Evolutionary conservation across 106 monocot genomes (phyloP).

Genomic region (Apostasia shenzhenica): DNA sequence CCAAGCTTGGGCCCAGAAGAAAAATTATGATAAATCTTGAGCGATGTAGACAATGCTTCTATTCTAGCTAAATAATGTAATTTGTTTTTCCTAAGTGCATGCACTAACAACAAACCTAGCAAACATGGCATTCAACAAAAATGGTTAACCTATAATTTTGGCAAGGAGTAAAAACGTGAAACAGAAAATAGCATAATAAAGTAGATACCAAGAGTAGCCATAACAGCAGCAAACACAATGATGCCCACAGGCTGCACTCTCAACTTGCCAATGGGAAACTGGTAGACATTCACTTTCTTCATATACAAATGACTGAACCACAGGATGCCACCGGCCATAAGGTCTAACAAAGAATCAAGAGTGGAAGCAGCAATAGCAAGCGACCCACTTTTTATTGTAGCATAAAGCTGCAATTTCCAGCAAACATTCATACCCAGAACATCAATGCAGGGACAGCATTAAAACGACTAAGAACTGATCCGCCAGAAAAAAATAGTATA

Average conservation of each 20-base stretch:
- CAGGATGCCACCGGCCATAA: constrained; percentile 85
- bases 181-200: neutral
- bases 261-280: constrained; percentile 86
- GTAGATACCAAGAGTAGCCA: constrained; percentile 73
- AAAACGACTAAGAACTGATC: neutral
- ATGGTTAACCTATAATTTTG: too few relatives aligned
- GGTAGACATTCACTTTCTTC: constrained; percentile 72
- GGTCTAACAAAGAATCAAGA: constrained; percentile 80
- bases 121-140: too few relatives aligned
- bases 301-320: constrained; percentile 92
- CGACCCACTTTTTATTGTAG: constrained; percentile 77
- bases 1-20: too few relatives aligned
- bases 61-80: too few relatives aligned
- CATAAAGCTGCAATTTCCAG: constrained; percentile 42
- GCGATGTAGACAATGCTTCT: too few relatives aligned
- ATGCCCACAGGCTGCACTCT: constrained; percentile 88
- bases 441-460: neutral
- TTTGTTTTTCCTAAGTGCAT: too few relatives aligned
- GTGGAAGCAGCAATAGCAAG: constrained; percentile 90
- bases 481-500: neutral
- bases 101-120: too few relatives aligned
- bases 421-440: neutral
- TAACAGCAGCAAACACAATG: constrained; percentile 77
- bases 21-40: too few relatives aligned
- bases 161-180: neutral